These are phyloP conservation scores for Neofusicoccum ribis DNA, from an alignment of 2,329 filamentous ascomycete species.

Conservation along the genomic window DNA sequence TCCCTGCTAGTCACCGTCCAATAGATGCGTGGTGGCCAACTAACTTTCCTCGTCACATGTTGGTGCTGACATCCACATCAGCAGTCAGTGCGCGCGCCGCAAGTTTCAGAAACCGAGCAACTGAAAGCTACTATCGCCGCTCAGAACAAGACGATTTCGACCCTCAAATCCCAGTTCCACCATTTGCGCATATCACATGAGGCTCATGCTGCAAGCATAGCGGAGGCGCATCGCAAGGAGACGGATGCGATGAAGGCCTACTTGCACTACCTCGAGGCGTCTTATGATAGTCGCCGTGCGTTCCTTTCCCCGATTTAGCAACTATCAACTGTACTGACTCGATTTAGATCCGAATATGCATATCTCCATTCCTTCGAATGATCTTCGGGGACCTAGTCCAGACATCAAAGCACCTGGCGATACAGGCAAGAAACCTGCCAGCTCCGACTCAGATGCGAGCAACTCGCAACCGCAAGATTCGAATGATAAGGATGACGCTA, in stretches of 20 bases:
- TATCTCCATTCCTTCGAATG: not conserved
- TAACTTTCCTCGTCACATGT: not conserved
- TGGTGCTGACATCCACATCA: not conserved
- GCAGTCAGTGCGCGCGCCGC: not conserved
- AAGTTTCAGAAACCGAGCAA: conserved; percentile 25
- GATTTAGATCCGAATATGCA: not conserved
- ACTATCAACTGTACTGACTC: not conserved
- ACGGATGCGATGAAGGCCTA: conserved; percentile 41
- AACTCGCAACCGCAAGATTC: not conserved
- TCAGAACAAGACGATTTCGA: conserved; percentile 35
- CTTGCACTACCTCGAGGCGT: conserved; percentile 40
- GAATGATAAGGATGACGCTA: not conserved
- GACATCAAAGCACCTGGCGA: not conserved
- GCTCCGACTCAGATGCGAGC: not conserved
- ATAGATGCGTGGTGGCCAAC: not conserved
- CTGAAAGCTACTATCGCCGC: conserved; percentile 32
- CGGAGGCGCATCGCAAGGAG: conserved; percentile 41
- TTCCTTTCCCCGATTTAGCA: not conserved
- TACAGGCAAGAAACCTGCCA: not conserved
- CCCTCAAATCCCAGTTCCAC: conserved; percentile 37
- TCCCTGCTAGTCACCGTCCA: not conserved
- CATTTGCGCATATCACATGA: conserved; percentile 41
- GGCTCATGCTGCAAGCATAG: conserved; percentile 38
- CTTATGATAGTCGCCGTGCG: conserved; percentile 20
- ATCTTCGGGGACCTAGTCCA: not conserved